Percentiles rank a stretch among this genome's conserved stretches.
Conservation (phyloP, 345 rosid genomes). For the Linum lewisii region DNA sequence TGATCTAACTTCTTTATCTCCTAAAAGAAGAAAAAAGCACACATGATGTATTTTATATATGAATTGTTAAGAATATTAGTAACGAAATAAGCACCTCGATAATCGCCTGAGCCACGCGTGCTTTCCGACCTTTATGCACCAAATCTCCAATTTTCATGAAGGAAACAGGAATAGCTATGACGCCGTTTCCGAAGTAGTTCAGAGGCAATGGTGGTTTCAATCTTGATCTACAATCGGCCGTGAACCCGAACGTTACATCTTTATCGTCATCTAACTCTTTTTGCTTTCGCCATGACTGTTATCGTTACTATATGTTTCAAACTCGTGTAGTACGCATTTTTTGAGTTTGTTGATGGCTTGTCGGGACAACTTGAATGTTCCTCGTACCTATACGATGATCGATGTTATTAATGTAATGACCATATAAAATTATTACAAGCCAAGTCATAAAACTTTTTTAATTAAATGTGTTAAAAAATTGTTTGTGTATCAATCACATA, state of each 20-base stretch:
- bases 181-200: slow-evolving; percentile 15
- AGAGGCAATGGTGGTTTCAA: slow-evolving; percentile 8
- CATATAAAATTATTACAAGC: too few relatives aligned
- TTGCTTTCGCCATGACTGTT: background rate
- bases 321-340: background rate
- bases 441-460: too few relatives aligned
- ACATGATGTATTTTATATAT: background rate
- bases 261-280: slow-evolving; percentile 2
- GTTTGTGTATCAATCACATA: too few relatives aligned
- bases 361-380: slow-evolving; percentile 6
- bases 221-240: slow-evolving; percentile 14
- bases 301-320: too few relatives aligned
- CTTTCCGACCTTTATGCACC: slow-evolving; percentile 3
- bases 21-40: background rate
- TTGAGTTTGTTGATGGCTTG: slow-evolving; percentile 6
- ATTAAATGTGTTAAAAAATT: too few relatives aligned
- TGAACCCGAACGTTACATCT: background rate
- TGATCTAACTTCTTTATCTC: background rate
- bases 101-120: background rate
- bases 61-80: too few relatives aligned
- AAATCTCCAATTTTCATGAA: background rate
- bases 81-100: background rate
- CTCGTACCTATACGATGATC: background rate
- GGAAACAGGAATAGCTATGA: background rate
- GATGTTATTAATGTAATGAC: too few relatives aligned